Evolutionary conservation across 1,139 yeast genomes (phyloP), one percentile per base, ranked within the genome.

Genomic region (Kurtzmaniella quercitrusa): DNA sequence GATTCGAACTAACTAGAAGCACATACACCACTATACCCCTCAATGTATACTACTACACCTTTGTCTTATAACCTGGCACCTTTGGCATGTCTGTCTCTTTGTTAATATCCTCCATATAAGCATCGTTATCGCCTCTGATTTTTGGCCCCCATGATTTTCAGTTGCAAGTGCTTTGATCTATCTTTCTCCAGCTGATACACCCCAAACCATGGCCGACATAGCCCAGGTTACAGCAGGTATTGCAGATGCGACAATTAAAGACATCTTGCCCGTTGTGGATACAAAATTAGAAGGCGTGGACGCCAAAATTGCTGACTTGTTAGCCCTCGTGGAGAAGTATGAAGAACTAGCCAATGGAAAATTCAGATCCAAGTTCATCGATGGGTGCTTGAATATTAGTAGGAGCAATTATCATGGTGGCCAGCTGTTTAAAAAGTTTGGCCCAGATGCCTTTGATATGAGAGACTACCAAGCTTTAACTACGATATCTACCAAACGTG

Each of bases 371-470:
- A 52, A 53, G 41, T 68, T 57, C 50, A 51, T 55, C 12, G 57
- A 63, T 34, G 76, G 75, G 3, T 65, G 53, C 46, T 51, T 68
- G 34, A 63, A 63, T 43, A 53, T 73, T 40, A 70, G 76, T 45
- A 47, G 75, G 45, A 76, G 77, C 33, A 71, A 69, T 49, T 73
- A 62, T 49, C 57, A 56, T 41, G 41, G 47, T 19, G 43, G 52
- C 3, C 33, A 16, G 36, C 46, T 43, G 23, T 49, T 44, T 1
- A 55, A 58, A 42, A 51, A 54, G 24, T 68, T 53, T 50, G 68
- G 68, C 0, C 43, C 46, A 1, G 58, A 57, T 29, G 48, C 55
- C 18, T 54, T 50, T 43, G 77, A 72, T 48, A 46, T 60, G 50
- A 51, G 77, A 36, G 57, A 58, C 5, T 55, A 63, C 46, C 41